Conservation (phyloP, 2,329 filamentous ascomycete genomes). For the Raffaelea albimanens region DNA sequence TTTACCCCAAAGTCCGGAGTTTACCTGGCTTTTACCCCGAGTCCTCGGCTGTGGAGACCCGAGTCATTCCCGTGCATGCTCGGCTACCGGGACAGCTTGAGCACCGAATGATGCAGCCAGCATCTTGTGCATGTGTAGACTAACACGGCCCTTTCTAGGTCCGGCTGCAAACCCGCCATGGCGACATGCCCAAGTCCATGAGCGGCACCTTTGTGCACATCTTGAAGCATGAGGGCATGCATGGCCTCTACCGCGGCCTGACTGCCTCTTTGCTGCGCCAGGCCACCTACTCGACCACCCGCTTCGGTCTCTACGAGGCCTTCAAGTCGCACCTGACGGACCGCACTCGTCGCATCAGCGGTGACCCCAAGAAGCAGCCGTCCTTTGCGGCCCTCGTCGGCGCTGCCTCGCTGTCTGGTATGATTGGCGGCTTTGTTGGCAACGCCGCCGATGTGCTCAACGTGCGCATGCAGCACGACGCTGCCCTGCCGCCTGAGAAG, state of each 20-base stretch:
- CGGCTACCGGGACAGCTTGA: no score
- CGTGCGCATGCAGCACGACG: slow-evolving; percentile 95
- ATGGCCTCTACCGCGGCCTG: slow-evolving; percentile 81
- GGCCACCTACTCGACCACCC: slow-evolving; percentile 90
- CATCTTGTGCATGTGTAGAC: no score
- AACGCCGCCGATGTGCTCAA: slow-evolving; percentile 96
- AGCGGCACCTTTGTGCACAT: slow-evolving; percentile 78
- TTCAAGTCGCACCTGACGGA: slow-evolving; percentile 62
- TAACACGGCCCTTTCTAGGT: slow-evolving; percentile 43
- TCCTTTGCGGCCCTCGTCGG: slow-evolving; percentile 69
- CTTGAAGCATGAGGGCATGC: slow-evolving; percentile 62
- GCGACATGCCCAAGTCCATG: slow-evolving; percentile 72
- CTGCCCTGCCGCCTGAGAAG: slow-evolving; percentile 61
- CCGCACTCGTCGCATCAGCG: neutral
- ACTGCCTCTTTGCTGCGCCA: slow-evolving; percentile 90
- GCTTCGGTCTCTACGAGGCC: slow-evolving; percentile 94
- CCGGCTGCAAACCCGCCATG: slow-evolving; percentile 73
- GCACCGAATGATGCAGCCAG: no score
- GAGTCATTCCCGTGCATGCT: no score
- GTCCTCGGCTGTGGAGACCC: no score
- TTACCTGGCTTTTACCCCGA: no score
- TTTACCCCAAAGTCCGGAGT: neutral
- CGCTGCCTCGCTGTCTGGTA: slow-evolving; percentile 75
- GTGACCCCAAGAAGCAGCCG: slow-evolving; percentile 32
- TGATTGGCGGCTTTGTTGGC: slow-evolving; percentile 79